A percentile compares a stretch with the other conserved stretches of the same genome.
Conservation (phyloP, 768 basidiomycete genomes). For the Mycena metata region DNA sequence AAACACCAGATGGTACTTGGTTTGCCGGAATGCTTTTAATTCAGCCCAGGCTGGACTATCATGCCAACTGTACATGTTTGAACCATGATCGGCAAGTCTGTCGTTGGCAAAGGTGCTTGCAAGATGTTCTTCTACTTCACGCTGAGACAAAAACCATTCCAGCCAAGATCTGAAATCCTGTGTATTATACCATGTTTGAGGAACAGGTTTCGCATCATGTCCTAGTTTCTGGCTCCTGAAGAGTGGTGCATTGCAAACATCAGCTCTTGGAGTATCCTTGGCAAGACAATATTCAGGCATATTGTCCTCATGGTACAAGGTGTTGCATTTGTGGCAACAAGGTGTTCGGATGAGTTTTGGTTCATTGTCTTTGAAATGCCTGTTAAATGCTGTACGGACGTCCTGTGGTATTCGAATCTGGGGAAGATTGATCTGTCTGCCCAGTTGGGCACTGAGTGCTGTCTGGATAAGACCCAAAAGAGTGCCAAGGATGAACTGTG, state of each 20-base stretch:
- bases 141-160: slow-evolving; percentile 18
- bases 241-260: not conserved
- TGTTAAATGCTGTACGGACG: slow-evolving; percentile 6
- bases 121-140: slow-evolving; percentile 12
- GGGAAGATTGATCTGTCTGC: slow-evolving; percentile 12
- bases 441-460: not conserved
- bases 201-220: not conserved
- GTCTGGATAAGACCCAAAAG: not conserved
- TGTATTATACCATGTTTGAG: slow-evolving; percentile 4
- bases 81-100: not conserved
- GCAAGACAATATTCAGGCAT: not conserved
- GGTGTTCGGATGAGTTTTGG: slow-evolving; percentile 21
- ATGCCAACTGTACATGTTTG: slow-evolving; percentile 21
- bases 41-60: slow-evolving; percentile 32
- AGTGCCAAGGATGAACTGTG: slow-evolving; percentile 12
- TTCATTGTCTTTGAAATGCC: slow-evolving; percentile 1
- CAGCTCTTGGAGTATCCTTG: not conserved
- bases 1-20: slow-evolving; percentile 43
- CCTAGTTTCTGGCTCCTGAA: not conserved
- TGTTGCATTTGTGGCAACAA: slow-evolving; percentile 23
- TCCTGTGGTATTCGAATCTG: slow-evolving; percentile 8
- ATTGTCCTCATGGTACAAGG: not conserved
- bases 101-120: not conserved
- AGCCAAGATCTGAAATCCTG: slow-evolving; percentile 30
- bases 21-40: slow-evolving; percentile 21